Base-by-base conservation (phyloP, 306 rosid species). In the Acacia confusa region DNA sequence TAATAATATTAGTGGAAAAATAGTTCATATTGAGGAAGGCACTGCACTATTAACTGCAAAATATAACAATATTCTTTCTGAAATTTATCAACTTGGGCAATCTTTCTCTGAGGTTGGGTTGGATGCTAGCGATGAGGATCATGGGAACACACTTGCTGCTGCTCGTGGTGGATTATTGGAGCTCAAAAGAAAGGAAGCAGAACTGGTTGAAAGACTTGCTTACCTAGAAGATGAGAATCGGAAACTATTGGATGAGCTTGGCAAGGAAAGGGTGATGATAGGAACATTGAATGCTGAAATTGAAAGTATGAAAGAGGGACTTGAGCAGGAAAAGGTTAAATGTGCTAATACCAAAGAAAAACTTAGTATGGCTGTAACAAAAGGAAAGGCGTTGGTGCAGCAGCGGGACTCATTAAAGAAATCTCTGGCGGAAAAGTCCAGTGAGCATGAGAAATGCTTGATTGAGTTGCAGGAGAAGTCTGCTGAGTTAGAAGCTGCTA, bases 341-440 rank as follows among this genome's bases (percentile, higher is more conserved):
- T 81, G 80, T 74, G 75, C 82, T 85, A 92, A 85, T 87, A 89
- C 92, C 57, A 96, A 84, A 92, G 99, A 96, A 83, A 96, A 96
- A 85, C 97, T 96, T 74, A 82, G 90, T 77, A 91, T 93, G 91
- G 99, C 98, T 75, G 97, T 96, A 80, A 91, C 98, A 36, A 96
- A 96, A 84, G 99, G 99, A 61, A 96, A 96, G 88, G 98, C 94
- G 4, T 81, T 96, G 89, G 97, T 96, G 79, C 99, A 96, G 71
- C 97, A 96, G 85, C 90, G 97, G 81, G 97, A 93, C 86, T 86
- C 88, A 4, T 84, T 95, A 84, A 92, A 92, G 87, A 86, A 77
- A n/a, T 82, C 89, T 65, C 74, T 93, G 83, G 93, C 91, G 47
- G 97, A 88, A 32, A 93, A 88, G 70, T 83, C 84, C 70, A 85